Conservation (phyloP, 208 protist genomes). For the Leishmania amazonensis region DNA sequence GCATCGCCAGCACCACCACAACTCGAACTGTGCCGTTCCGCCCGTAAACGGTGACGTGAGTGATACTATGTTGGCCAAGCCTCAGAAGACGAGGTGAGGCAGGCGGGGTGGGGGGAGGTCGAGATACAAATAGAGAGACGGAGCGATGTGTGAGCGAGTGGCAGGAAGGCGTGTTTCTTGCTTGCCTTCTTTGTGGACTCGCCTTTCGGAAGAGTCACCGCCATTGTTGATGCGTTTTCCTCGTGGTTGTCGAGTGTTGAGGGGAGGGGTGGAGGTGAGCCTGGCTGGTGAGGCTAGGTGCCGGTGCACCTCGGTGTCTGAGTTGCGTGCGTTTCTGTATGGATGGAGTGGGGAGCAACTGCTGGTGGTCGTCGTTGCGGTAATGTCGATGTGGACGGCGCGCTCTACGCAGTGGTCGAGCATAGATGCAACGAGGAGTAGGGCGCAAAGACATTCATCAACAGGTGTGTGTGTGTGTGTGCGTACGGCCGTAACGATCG, state of each 20-base stretch:
- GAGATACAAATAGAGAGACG: neutral
- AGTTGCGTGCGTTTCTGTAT: neutral
- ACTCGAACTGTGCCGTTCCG: neutral
- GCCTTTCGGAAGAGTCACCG: neutral
- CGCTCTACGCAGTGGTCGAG: neutral
- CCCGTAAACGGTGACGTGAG: neutral
- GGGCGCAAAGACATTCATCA: constrained; percentile 8
- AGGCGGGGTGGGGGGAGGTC: neutral
- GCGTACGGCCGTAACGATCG: neutral
- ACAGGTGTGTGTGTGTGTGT: neutral
- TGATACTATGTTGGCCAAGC: neutral
- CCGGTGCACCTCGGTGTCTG: neutral
- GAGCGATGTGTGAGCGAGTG: neutral
- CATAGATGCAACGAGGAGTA: neutral
- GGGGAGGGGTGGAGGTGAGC: neutral
- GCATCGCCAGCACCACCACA: neutral
- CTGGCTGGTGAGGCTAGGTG: neutral
- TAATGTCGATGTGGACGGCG: neutral
- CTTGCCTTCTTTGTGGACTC: neutral
- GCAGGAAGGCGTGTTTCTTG: neutral
- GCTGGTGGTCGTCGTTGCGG: neutral
- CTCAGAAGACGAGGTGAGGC: neutral
- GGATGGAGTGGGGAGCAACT: neutral
- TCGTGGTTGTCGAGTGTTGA: neutral
- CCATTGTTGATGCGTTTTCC: neutral